Percentiles rank a stretch among this genome's conserved stretches.
Evolutionary conservation across 768 basidiomycete genomes (phyloP).

Genomic region (Trametes villosa): DNA sequence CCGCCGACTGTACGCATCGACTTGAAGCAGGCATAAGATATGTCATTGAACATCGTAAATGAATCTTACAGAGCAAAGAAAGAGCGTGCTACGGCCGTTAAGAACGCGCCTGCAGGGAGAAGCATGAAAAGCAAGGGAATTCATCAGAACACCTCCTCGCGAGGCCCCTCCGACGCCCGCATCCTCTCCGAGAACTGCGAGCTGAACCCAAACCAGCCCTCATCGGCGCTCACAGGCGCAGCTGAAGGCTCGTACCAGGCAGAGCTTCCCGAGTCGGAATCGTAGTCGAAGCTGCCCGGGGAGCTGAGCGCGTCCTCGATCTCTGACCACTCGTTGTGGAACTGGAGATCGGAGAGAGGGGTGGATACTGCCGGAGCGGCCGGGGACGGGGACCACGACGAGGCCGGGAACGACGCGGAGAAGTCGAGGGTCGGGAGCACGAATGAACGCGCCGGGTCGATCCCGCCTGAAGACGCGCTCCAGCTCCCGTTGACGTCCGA

Average conservation of each 20-base stretch:
- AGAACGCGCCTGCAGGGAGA: not conserved
- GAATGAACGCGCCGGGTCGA: conserved; percentile 69
- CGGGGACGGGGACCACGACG: conserved; percentile 21
- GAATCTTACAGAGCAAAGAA: not conserved
- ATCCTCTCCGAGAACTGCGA: conserved; percentile 40
- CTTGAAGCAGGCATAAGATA: not conserved
- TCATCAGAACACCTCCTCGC: conserved; percentile 29
- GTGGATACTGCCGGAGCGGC: conserved; percentile 12
- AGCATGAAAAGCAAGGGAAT: not conserved
- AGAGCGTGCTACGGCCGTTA: not conserved
- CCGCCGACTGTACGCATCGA: too few species aligned
- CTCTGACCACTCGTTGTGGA: conserved; percentile 32
- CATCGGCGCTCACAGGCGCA: not conserved
- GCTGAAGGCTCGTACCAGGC: conserved; percentile 14
- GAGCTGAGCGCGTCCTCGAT: conserved; percentile 13
- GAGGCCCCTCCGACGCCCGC: conserved; percentile 24
- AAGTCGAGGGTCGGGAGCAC: conserved; percentile 80
- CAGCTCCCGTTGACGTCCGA: conserved; percentile 14
- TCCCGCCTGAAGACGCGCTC: conserved; percentile 21
- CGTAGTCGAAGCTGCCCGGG: conserved; percentile 16
- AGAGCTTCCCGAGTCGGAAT: conserved; percentile 26
- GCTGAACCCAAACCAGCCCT: conserved; percentile 44
- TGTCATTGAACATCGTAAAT: not conserved
- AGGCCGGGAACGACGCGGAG: conserved; percentile 51
- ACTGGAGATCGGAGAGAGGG: conserved; percentile 24